phyloP scores from a whole-genome alignment of 768 basidiomycete genomes.

The Lactifluus rugatus region DNA sequence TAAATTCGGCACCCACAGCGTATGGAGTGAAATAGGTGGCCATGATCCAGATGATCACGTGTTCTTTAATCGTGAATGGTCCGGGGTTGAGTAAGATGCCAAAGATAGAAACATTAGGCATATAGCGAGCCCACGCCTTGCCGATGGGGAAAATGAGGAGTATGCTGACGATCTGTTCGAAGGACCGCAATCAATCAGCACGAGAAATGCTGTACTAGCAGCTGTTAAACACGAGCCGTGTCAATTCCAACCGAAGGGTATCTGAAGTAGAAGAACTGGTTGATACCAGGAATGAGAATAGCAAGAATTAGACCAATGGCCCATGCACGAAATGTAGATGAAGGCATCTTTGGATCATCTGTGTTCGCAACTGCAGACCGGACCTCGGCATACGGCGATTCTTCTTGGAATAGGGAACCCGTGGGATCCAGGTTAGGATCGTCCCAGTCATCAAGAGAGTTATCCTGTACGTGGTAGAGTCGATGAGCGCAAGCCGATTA shows the following conservation, averaged over 20 bases:
- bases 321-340: not conserved
- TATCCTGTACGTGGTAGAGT: too few relatives aligned
- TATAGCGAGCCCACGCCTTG: slow-evolving; percentile 43
- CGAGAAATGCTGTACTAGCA: too few relatives aligned
- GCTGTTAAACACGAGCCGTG: too few relatives aligned
- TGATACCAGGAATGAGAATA: not conserved
- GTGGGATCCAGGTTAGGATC: too few relatives aligned
- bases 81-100: slow-evolving; percentile 53
- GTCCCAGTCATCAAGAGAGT: too few relatives aligned
- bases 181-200: not conserved
- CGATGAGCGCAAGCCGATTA: too few relatives aligned
- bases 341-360: too few relatives aligned
- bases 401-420: too few relatives aligned
- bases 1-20: slow-evolving; percentile 20
- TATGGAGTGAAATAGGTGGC: slow-evolving; percentile 28
- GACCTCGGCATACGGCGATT: too few relatives aligned
- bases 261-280: not conserved
- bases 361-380: too few relatives aligned
- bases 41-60: slow-evolving; percentile 42
- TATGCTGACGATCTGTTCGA: not conserved
- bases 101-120: slow-evolving; percentile 45
- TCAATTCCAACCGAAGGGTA: too few relatives aligned
- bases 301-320: not conserved
- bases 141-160: slow-evolving; percentile 62
- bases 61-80: slow-evolving; percentile 68